A percentile compares a stretch with the other conserved stretches of the same genome.
Conservation (phyloP, 371 early-diverging fungal genomes). For the Circinella minor region DNA sequence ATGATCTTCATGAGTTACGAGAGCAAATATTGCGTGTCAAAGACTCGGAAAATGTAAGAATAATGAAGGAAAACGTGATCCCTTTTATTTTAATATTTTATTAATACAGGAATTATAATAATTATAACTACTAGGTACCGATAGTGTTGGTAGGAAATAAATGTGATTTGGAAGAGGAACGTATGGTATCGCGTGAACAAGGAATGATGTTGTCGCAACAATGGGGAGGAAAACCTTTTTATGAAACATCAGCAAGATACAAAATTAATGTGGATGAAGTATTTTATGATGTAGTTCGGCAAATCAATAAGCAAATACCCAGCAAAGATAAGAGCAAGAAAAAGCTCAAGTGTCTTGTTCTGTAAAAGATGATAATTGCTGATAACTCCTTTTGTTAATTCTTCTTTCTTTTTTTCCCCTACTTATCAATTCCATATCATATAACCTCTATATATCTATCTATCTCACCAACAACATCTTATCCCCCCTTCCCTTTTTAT, state of each 20-base stretch:
- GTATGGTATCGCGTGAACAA: conserved; percentile 75
- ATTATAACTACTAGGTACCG: conserved; percentile 64
- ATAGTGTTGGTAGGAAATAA: conserved; percentile 90
- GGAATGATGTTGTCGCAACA: conserved; percentile 66
- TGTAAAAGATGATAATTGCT: background rate
- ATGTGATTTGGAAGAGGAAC: conserved; percentile 82
- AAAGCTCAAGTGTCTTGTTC: conserved; percentile 21
- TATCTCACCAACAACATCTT: background rate
- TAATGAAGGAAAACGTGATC: background rate
- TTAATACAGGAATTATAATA: too few relatives aligned
- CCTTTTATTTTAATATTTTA: background rate
- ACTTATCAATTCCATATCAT: background rate
- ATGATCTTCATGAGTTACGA: conserved; percentile 77
- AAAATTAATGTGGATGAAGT: conserved; percentile 85
- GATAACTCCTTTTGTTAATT: background rate
- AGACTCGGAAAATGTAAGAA: conserved; percentile 70
- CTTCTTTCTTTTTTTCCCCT: background rate
- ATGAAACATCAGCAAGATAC: conserved; percentile 86
- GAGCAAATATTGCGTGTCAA: conserved; percentile 87
- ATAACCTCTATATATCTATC: too few relatives aligned
- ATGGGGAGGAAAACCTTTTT: conserved; percentile 79
- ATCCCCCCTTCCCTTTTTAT: background rate
- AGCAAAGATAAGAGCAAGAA: conserved; percentile 19
- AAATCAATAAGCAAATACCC: conserved; percentile 56
- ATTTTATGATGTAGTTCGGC: conserved; percentile 65